These are phyloP conservation scores for Phlebiopsis flavidoalba DNA, from an alignment of 768 basidiomycete genomes.

Conservation along the genomic window DNA sequence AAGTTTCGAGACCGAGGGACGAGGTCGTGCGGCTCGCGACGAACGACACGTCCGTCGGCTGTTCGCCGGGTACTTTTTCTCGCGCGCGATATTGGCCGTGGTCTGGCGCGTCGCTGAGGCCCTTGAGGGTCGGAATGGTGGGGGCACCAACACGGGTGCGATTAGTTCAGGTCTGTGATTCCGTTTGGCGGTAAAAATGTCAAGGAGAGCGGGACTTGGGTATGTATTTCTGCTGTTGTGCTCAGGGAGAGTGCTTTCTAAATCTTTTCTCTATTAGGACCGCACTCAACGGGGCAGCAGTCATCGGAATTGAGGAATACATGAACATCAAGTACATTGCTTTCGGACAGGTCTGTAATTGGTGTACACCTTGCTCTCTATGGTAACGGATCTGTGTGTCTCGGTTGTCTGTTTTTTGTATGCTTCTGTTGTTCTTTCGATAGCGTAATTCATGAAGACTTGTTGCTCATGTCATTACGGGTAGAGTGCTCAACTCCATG, in stretches of 20 bases:
- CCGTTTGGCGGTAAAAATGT: constrained; percentile 92
- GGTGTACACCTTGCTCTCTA: not conserved
- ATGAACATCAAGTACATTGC: constrained; percentile 77
- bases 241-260: not conserved
- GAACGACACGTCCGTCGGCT: constrained; percentile 77
- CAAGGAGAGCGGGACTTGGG: constrained; percentile 82
- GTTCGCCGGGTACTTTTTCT: constrained; percentile 95
- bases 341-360: constrained; percentile 64
- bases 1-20: constrained; percentile 93
- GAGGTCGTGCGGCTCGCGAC: constrained; percentile 85
- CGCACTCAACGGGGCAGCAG: constrained; percentile 77
- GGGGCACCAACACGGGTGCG: constrained; percentile 75
- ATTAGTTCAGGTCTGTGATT: constrained; percentile 74
- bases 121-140: constrained; percentile 92
- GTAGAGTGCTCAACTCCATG: not conserved
- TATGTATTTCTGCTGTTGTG: constrained; percentile 23
- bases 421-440: not conserved
- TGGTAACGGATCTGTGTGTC: not conserved
- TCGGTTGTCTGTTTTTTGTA: not conserved
- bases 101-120: constrained; percentile 94
- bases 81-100: constrained; percentile 72
- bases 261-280: constrained; percentile 37
- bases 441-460: not conserved
- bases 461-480: not conserved
- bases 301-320: constrained; percentile 88